Conservation (phyloP, 1,139 yeast species). For the Geotrichum candidum region DNA sequence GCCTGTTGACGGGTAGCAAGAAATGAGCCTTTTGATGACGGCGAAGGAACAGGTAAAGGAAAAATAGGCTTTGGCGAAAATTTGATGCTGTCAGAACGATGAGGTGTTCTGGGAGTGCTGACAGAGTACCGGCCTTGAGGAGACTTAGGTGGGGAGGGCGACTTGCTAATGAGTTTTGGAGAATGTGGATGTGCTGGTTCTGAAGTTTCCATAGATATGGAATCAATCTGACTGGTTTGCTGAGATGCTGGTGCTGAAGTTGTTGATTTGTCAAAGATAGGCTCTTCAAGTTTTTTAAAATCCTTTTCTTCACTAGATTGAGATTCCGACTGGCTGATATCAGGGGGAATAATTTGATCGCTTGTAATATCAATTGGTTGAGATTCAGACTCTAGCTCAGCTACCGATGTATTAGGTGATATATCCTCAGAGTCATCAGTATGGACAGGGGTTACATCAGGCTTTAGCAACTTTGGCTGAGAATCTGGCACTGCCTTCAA, state of each 20-base stretch:
- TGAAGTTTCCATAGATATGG: not conserved
- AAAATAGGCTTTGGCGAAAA: not conserved
- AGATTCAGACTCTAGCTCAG: not conserved
- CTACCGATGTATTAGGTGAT: not conserved
- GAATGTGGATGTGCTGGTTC: not conserved
- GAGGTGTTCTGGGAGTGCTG: not conserved
- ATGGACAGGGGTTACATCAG: not conserved
- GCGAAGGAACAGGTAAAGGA: not conserved
- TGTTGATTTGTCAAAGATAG: not conserved
- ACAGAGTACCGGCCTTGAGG: not conserved
- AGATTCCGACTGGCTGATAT: not conserved
- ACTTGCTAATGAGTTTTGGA: not conserved
- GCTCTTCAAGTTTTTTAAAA: not conserved
- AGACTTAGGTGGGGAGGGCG: not conserved
- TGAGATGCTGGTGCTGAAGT: not conserved
- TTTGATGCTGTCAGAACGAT: not conserved
- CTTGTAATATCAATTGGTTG: not conserved
- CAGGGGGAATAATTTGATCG: not conserved
- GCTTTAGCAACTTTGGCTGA: not conserved
- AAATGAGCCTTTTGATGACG: not conserved
- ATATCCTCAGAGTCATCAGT: not conserved
- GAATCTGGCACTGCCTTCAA: not conserved
- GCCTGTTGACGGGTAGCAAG: not conserved
- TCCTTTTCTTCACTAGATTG: not conserved
- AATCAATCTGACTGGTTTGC: not conserved